A percentile compares a stretch with the other conserved stretches of the same genome.
Conservation (phyloP, 2,329 filamentous ascomycete genomes). For the Rutstroemia sp. region DNA sequence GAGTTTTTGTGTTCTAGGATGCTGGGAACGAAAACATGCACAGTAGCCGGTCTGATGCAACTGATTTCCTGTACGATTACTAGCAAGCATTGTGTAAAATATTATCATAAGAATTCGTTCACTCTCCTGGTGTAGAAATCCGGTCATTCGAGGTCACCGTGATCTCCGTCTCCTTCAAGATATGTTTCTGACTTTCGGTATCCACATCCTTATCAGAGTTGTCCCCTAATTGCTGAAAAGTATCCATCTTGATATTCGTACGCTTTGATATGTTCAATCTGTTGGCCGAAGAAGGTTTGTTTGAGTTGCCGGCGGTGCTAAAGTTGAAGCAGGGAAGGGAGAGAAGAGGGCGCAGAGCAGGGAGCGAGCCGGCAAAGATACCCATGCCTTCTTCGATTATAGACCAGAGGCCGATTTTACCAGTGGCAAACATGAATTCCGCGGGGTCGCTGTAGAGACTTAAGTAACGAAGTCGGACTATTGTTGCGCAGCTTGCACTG, state of each 20-base stretch:
- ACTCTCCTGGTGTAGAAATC: too few relatives aligned
- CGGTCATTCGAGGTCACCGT: constrained; percentile 15
- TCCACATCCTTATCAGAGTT: constrained; percentile 15
- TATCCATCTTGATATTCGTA: constrained; percentile 17
- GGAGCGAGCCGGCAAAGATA: constrained; percentile 40
- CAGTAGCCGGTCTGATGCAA: too few relatives aligned
- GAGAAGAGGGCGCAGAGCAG: constrained; percentile 39
- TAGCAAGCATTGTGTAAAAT: too few relatives aligned
- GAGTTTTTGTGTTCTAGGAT: too few relatives aligned
- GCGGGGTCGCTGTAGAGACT: constrained; percentile 32
- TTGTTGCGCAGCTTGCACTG: constrained; percentile 32
- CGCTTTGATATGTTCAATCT: neutral
- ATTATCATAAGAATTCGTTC: too few relatives aligned
- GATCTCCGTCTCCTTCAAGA: constrained; percentile 32
- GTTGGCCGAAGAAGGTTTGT: neutral
- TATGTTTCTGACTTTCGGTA: constrained; percentile 33
- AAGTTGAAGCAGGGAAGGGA: constrained; percentile 20
- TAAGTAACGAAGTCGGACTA: constrained; percentile 37
- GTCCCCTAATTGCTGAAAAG: constrained; percentile 17
- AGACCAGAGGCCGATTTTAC: constrained; percentile 38
- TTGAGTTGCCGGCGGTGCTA: neutral
- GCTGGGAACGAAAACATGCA: too few relatives aligned
- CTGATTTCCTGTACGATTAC: too few relatives aligned
- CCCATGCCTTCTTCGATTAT: constrained; percentile 42
- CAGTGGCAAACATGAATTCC: constrained; percentile 35